Base-by-base conservation (phyloP, 164 flowering plant species). In the Vitis cinerea region DNA sequence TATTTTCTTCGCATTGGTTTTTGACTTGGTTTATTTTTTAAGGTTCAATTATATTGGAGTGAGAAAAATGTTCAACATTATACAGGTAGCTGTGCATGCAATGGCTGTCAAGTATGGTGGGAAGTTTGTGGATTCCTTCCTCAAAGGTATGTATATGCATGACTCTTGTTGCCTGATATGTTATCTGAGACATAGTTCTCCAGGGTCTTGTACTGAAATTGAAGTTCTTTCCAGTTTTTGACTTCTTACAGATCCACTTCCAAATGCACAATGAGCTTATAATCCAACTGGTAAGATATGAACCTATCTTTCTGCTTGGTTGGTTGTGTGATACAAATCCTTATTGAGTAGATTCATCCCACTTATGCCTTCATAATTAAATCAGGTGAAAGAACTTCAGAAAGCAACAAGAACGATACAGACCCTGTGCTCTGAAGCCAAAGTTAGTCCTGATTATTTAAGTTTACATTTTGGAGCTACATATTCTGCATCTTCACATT, bases 321-420 rank as follows among this genome's bases (percentile, higher is more conserved):
- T 59, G 14, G 17, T 64, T 55, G 9, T 19, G 14, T 14, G 16
- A 5, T n/a, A 11, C 8, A 16, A 16, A n/a, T 9, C 66, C 29
- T 31, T 50, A 6, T 23, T 9, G 2, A 10, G 27, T 17, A 9
- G 61, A 54, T 57, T 12, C 30, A 16, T 12, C 30, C 30, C 59
- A 61, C 59, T 49, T 57, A 31, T 69, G 64, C 66, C 54, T 50
- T 55, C 8, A 71, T 37, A 57, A 47, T 53, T 50, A 48, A 50
- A 60, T 68, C 79, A 93, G 98, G 86, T 93, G 65, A 86, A 69
- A 71, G 92, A 87, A 72, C 93, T 93, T 64, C 98, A 93, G 70
- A 93, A 87, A 80, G 98, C 94, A 67, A 93, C 98, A 52, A 87
- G 94, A 80, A 91, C 87, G 19, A 83, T 91, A 44, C 98, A 93